These are phyloP conservation scores for Lentinus polychrous DNA, from an alignment of 1,284 basidiomycete genomes.

Conservation along the genomic window DNA sequence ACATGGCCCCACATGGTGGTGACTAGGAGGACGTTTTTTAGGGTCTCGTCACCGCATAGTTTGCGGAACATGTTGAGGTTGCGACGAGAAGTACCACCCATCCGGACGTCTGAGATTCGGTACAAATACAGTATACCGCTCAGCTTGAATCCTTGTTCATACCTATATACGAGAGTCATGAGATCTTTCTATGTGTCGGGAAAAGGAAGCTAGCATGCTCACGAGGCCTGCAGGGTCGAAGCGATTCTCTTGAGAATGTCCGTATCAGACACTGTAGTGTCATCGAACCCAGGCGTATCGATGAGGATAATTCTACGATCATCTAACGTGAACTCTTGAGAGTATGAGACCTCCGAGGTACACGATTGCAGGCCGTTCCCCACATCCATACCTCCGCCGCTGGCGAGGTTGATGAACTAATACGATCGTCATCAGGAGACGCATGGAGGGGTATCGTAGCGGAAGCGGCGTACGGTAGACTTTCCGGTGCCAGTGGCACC, in stretches of 20 bases:
- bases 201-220: slow-evolving; percentile 8
- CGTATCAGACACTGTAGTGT: slow-evolving; percentile 24
- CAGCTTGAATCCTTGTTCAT: slow-evolving; percentile 32
- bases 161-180: slow-evolving; percentile 19
- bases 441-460: background rate
- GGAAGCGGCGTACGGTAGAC: slow-evolving; percentile 1
- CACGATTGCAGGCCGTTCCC: slow-evolving; percentile 11
- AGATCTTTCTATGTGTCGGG: background rate
- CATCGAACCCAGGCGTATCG: slow-evolving; percentile 34
- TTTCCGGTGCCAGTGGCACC: slow-evolving; percentile 6
- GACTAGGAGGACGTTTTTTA: slow-evolving; percentile 18
- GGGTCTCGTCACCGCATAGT: slow-evolving; percentile 38
- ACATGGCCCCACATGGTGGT: slow-evolving; percentile 22
- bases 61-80: slow-evolving; percentile 44
- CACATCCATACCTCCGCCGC: slow-evolving; percentile 10
- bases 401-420: slow-evolving; percentile 16
- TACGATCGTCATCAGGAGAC: background rate
- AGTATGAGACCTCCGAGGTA: slow-evolving; percentile 17
- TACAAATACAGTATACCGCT: slow-evolving; percentile 47
- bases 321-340: slow-evolving; percentile 22
- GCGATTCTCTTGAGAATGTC: slow-evolving; percentile 27
- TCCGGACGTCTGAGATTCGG: slow-evolving; percentile 42
- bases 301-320: slow-evolving; percentile 21
- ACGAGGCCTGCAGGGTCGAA: slow-evolving; percentile 28
- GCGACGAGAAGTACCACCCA: slow-evolving; percentile 41